phyloP scores from a whole-genome alignment of 805 yeast genomes.

The Metschnikowia borealis region DNA sequence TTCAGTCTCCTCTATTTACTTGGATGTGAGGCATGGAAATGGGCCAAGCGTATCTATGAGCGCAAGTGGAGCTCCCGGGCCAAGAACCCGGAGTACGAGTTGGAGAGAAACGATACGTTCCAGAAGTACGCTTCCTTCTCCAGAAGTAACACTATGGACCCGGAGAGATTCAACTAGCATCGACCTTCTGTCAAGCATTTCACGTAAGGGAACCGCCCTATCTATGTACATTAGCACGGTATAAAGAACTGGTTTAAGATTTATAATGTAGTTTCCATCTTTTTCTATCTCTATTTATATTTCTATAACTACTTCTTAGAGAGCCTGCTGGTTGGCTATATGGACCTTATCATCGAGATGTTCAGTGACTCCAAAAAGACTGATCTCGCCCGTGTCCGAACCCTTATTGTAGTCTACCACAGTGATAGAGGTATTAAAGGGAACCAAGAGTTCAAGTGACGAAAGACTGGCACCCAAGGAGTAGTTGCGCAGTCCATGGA shows the following conservation, averaged over 20 bases:
- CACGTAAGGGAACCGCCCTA: not conserved
- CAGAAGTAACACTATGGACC: constrained; percentile 44
- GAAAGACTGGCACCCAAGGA: constrained; percentile 35
- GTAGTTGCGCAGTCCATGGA: constrained; percentile 39
- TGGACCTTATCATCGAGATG: constrained; percentile 53
- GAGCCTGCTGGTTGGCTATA: constrained; percentile 18
- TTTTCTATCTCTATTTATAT: not conserved
- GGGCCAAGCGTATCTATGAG: constrained; percentile 34
- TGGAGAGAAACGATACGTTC: constrained; percentile 61
- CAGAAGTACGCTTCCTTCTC: constrained; percentile 58
- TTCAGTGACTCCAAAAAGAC: constrained; percentile 58
- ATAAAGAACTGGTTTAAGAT: not conserved
- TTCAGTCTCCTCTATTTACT: constrained; percentile 27
- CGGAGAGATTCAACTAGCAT: constrained; percentile 13
- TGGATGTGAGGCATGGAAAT: constrained; percentile 38
- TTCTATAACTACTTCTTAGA: not conserved
- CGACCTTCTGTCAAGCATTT: not conserved
- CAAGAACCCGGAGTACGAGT: constrained; percentile 58
- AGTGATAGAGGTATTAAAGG: constrained; percentile 73
- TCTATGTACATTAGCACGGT: not conserved
- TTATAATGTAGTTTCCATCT: too few species aligned
- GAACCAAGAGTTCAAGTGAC: constrained; percentile 47
- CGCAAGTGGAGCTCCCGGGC: constrained; percentile 30
- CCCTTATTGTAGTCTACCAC: constrained; percentile 52
- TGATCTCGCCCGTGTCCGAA: constrained; percentile 42